Conservation (phyloP, 495 filamentous ascomycete genomes). For the Chlorociboria aeruginascens region DNA sequence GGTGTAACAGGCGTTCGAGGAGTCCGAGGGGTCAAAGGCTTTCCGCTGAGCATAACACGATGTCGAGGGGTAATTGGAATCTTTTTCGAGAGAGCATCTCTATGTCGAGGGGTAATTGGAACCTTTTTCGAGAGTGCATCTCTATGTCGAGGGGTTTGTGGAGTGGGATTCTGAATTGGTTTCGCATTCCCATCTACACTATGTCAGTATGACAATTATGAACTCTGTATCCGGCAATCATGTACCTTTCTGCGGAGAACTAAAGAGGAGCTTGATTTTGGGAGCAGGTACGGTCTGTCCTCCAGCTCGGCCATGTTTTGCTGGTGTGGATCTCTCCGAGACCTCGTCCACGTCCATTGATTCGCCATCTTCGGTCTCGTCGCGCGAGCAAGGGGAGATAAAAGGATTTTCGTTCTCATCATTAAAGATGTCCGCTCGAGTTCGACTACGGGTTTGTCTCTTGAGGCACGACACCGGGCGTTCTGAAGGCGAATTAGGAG, state of each 20-base stretch:
- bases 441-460: slow-evolving; percentile 31
- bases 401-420: slow-evolving; percentile 45
- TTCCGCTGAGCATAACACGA: slow-evolving; percentile 48
- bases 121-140: slow-evolving; percentile 50
- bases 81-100: slow-evolving; percentile 50
- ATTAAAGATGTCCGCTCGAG: slow-evolving; percentile 31
- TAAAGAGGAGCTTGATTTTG: slow-evolving; percentile 5
- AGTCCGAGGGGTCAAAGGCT: slow-evolving; percentile 55
- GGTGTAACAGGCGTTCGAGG: slow-evolving; percentile 56
- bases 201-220: background rate
- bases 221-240: background rate
- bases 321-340: slow-evolving; percentile 13
- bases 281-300: slow-evolving; percentile 6
- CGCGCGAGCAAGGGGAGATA: slow-evolving; percentile 8
- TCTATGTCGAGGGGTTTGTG: slow-evolving; percentile 55
- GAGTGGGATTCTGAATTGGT: slow-evolving; percentile 23
- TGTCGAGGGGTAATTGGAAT: slow-evolving; percentile 58
- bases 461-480: slow-evolving; percentile 42
- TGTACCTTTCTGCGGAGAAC: background rate
- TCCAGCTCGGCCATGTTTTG: slow-evolving; percentile 3
- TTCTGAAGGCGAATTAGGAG: slow-evolving; percentile 13
- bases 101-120: slow-evolving; percentile 53
- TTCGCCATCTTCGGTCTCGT: slow-evolving; percentile 8
- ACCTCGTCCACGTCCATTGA: slow-evolving; percentile 14
- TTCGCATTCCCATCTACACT: slow-evolving; percentile 14